Percentiles rank a stretch among this genome's conserved stretches.
Conservation (phyloP, 306 rosid species). For the Ceratonia siliqua region DNA sequence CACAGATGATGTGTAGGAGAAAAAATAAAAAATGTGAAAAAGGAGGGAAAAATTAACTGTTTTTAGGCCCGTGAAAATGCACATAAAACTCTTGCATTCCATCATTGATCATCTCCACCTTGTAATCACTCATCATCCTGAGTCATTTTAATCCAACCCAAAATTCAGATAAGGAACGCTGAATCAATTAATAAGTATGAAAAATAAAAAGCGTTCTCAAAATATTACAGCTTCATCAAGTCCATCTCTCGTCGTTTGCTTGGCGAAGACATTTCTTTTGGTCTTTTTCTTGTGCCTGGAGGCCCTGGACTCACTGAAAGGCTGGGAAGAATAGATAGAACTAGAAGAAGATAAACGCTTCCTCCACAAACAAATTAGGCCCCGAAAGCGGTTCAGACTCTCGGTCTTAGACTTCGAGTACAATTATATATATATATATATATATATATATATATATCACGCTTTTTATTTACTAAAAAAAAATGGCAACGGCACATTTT, state of each 20-base stretch:
- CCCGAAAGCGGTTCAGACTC: constrained; percentile 32
- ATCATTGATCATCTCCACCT: constrained; percentile 81
- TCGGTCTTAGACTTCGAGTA: too few species aligned
- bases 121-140: constrained; percentile 95
- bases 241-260: constrained; percentile 93
- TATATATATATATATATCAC: too few species aligned
- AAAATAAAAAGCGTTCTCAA: not conserved
- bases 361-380: constrained; percentile 8
- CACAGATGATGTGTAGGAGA: not conserved
- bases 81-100: constrained; percentile 78
- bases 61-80: constrained; percentile 80
- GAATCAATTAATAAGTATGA: not conserved
- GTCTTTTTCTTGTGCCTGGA: constrained; percentile 7
- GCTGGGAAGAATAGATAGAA: constrained; percentile 21
- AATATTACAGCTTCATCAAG: constrained; percentile 78
- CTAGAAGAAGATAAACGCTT: constrained; percentile 17
- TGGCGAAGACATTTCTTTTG: constrained; percentile 90
- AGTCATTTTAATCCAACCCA: constrained; percentile 35
- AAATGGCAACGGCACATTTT: too few species aligned
- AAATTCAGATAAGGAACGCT: constrained; percentile 15
- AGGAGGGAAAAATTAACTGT: constrained; percentile 55
- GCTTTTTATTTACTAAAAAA: constrained; percentile 3
- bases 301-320: constrained; percentile 17
- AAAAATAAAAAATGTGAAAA: not conserved
- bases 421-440: too few species aligned